Evolutionary conservation across 345 rosid species (phyloP).

Genomic region (Clarkia xantiana): DNA sequence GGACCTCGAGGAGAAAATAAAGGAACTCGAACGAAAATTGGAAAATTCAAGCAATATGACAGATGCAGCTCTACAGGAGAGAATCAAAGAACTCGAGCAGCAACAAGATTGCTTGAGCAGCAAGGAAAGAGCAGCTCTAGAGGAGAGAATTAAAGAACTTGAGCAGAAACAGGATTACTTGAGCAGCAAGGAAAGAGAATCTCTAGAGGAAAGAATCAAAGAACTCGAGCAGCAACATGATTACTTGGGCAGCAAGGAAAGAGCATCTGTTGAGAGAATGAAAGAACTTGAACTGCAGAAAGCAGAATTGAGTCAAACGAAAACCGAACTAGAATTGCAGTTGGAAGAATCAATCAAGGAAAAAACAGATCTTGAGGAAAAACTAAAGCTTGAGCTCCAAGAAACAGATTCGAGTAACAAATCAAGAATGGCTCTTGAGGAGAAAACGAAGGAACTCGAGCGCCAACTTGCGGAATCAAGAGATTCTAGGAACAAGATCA

Average conservation of each 20-base stretch:
- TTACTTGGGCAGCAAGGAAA: too few species aligned
- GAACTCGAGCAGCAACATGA: too few species aligned
- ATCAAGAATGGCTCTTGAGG: too few species aligned
- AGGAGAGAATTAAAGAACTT: too few species aligned
- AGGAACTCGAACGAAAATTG: neutral
- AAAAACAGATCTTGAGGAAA: conserved; percentile 12
- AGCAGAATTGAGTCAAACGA: too few species aligned
- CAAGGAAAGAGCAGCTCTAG: conserved; percentile 7
- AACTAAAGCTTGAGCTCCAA: conserved; percentile 4
- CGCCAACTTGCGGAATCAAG: neutral
- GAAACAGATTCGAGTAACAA: conserved; percentile 2
- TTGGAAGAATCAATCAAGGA: conserved; percentile 45
- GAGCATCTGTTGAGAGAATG: too few species aligned
- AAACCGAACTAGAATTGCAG: conserved; percentile 9
- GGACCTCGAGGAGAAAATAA: neutral
- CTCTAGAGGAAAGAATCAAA: too few species aligned
- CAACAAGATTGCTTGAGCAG: conserved; percentile 16
- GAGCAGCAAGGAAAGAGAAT: too few species aligned
- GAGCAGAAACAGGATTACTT: too few species aligned
- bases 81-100: conserved; percentile 6
- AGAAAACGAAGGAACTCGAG: conserved; percentile 4
- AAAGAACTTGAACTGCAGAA: too few species aligned
- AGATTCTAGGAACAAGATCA: neutral
- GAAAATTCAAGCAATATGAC: neutral
- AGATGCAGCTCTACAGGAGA: neutral